These are phyloP conservation scores for Sugiyamaella marilandica DNA, from an alignment of 805 yeast species.

Conservation along the genomic window DNA sequence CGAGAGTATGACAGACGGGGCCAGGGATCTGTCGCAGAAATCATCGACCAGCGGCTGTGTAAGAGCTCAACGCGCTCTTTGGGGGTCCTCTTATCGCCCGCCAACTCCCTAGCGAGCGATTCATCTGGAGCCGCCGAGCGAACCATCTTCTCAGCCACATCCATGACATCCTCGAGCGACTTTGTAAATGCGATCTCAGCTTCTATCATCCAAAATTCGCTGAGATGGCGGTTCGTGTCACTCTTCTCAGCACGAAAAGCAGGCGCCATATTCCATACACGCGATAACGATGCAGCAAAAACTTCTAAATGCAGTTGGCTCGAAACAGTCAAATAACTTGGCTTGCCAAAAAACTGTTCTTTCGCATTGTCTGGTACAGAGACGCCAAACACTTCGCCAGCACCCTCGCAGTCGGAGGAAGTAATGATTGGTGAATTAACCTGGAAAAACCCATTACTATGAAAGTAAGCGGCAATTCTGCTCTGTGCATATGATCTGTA, in stretches of 20 bases:
- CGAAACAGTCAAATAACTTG: conserved; percentile 78
- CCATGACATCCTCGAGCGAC: conserved; percentile 55
- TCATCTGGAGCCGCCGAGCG: conserved; percentile 40
- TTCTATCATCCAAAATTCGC: conserved; percentile 98
- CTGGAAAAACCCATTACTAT: conserved; percentile 52
- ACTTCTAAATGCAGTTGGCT: conserved; percentile 89
- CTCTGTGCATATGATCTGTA: conserved; percentile 65
- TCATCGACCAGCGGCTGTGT: conserved; percentile 52
- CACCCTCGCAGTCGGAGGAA: conserved; percentile 93
- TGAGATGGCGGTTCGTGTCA: conserved; percentile 83
- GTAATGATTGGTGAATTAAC: conserved; percentile 86
- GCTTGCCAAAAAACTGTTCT: conserved; percentile 41
- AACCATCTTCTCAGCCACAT: conserved; percentile 66
- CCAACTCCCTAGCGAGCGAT: conserved; percentile 22
- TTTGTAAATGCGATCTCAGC: conserved; percentile 71
- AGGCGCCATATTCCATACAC: conserved; percentile 88
- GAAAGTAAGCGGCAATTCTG: conserved; percentile 51
- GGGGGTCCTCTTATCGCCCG: conserved; percentile 30
- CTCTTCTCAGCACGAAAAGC: conserved; percentile 92
- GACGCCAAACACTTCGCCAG: conserved; percentile 80
- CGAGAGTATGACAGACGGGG: conserved; percentile 66
- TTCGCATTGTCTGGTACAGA: conserved; percentile 32
- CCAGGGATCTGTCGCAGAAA: conserved; percentile 51
- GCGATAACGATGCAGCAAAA: conserved; percentile 60
- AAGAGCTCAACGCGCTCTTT: conserved; percentile 35